A percentile compares a stretch with the other conserved stretches of the same genome.
These are phyloP conservation scores for Verticillium klebahnii DNA, from an alignment of 2,329 filamentous ascomycete genomes.

Conservation along the genomic window DNA sequence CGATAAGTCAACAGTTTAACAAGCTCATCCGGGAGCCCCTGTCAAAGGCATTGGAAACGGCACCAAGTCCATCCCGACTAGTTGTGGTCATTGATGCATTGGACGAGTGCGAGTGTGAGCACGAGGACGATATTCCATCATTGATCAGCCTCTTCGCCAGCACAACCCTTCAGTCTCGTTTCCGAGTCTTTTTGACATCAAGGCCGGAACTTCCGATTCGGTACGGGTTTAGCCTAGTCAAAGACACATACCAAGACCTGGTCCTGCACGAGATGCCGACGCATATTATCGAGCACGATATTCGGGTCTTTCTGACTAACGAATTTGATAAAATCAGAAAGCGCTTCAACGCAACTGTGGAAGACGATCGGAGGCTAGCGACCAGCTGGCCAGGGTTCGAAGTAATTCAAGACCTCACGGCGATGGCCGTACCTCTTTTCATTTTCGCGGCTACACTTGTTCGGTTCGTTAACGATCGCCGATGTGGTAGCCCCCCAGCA, in stretches of 20 bases:
- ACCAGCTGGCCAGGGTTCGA: conserved; percentile 22
- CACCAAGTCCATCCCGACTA: conserved; percentile 8
- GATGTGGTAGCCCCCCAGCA: conserved; percentile 13
- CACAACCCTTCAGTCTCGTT: conserved; percentile 5
- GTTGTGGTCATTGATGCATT: conserved; percentile 30
- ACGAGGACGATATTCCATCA: conserved; percentile 20
- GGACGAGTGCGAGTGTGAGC: conserved; percentile 20
- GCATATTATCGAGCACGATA: conserved; percentile 27
- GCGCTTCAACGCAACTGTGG: conserved; percentile 13
- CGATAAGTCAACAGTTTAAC: conserved; percentile 31
- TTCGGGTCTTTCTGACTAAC: conserved; percentile 25
- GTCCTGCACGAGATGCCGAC: conserved; percentile 29
- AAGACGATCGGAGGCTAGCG: conserved; percentile 7
- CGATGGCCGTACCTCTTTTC: conserved; percentile 27
- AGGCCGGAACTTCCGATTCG: conserved; percentile 33
- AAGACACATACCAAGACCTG: conserved; percentile 22
- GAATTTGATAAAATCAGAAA: conserved; percentile 23
- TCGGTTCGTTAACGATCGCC: conserved; percentile 19
- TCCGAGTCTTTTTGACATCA: conserved; percentile 33
- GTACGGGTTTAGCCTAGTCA: conserved; percentile 25
- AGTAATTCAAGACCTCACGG: background rate
- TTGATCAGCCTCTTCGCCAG: conserved; percentile 24
- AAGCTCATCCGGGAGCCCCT: conserved; percentile 32
- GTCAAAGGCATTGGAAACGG: background rate
- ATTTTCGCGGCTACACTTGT: conserved; percentile 28